Evolutionary conservation across 495 filamentous ascomycete species (phyloP).

Genomic region (Hypoxylon lienhwacheense): DNA sequence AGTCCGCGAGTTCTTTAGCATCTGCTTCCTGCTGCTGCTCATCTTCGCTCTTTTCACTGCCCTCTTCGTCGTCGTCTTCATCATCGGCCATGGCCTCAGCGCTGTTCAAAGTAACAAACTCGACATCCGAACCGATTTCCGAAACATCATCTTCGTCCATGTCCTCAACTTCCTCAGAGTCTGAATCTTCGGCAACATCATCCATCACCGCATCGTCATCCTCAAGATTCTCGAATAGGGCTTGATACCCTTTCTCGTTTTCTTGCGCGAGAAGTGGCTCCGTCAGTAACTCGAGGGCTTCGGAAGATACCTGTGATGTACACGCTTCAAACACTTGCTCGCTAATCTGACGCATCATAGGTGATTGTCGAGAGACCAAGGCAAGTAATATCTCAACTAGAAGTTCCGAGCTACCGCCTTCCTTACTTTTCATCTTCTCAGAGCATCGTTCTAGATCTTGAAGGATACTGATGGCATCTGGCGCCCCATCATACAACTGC

Average conservation of each 20-base stretch:
- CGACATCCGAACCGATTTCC: constrained; percentile 50
- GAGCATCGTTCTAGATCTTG: constrained; percentile 74
- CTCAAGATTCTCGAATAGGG: constrained; percentile 78
- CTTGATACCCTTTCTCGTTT: constrained; percentile 76
- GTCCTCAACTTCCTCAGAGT: constrained; percentile 42
- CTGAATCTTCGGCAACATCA: constrained; percentile 49
- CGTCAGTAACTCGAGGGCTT: constrained; percentile 72
- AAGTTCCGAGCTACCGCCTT: constrained; percentile 66
- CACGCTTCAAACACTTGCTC: constrained; percentile 85
- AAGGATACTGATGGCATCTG: constrained; percentile 75
- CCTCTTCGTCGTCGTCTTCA: constrained; percentile 49
- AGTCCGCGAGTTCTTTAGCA: constrained; percentile 51
- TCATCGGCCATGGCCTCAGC: constrained; percentile 38
- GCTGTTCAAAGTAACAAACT: constrained; percentile 45
- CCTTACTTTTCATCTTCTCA: constrained; percentile 61
- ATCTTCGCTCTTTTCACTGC: constrained; percentile 47
- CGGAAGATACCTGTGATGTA: constrained; percentile 66
- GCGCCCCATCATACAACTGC: constrained; percentile 85
- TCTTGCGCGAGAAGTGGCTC: constrained; percentile 77
- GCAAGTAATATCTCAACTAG: constrained; percentile 85
- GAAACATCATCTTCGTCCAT: constrained; percentile 41
- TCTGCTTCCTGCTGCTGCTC: constrained; percentile 45
- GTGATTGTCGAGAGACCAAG: constrained; percentile 83
- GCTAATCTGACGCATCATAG: constrained; percentile 80
- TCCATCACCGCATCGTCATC: constrained; percentile 58